Evolutionary conservation across 108 stramenopile species (phyloP), one percentile per base, ranked within the genome.

Genomic region (Pelagomonas calceolata): DNA sequence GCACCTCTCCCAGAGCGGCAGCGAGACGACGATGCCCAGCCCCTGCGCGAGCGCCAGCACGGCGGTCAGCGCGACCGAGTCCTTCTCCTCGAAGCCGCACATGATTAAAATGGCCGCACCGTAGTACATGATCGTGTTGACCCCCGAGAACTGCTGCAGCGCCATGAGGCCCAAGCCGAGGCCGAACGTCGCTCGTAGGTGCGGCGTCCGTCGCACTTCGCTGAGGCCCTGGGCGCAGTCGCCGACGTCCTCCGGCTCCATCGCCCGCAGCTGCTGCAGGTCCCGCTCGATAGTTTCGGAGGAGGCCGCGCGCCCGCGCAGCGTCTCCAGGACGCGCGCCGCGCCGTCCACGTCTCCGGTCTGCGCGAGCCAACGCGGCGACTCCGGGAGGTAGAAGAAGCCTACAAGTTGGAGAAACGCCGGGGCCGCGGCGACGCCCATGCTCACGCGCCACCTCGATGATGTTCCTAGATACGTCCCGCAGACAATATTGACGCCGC

Each of bases 111-210:
- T 91, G 39, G 81, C 85, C 15, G 91, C 88, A 0, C 90, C 89
- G 79, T 91, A 94, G 72, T 90, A 90, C 88, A 93, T 92, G 72
- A 93, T 92, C 17, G 92, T 93, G 75, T 95, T 95, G 79, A 95
- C 92, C 16, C 94, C 94, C 32, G 82, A 75, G 43, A 88, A 78
- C 79, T 91, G 90, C 72, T 94, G 91, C 34, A 93, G 73, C 31
- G 75, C 76, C 89, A 90, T 90, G 32, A 94, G 76, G 31, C 92
- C 91, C 67, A 91, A 91, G 26, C 94, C 94, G 60, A 94, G 71
- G 17, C 78, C 33, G 34, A 94, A 66, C 3, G 91, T 90, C 66
- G 84, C 66, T 64, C 75, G 76, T 1, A 43, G 39, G 39, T 43
- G 39, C 39, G 39, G 39, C 39, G 39, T 10, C 51, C 21, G 21